A percentile compares a stretch with the other conserved stretches of the same genome.
phyloP scores from a whole-genome alignment of 2,329 filamentous ascomycete genomes.

The Ceratocystis harringtonii region DNA sequence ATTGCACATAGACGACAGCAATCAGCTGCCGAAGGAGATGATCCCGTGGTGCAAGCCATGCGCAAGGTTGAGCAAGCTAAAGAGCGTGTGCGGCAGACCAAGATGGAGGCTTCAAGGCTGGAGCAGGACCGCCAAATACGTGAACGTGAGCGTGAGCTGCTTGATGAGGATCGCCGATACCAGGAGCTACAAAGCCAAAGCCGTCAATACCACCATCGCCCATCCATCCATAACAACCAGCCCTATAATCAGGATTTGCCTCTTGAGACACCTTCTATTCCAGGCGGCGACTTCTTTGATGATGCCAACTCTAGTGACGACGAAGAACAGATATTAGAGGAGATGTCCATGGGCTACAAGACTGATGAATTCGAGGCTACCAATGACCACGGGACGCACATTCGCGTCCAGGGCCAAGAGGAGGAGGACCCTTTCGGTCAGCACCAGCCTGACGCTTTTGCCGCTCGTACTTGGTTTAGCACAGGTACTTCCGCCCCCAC shows the following conservation, averaged over 20 bases:
- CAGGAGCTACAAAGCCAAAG: slow-evolving; percentile 2
- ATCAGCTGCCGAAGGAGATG: slow-evolving; percentile 28
- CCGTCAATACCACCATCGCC: neutral
- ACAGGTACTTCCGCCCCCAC: slow-evolving; percentile 13
- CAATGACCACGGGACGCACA: neutral
- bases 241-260: neutral
- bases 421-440: neutral
- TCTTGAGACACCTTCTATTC: slow-evolving; percentile 7
- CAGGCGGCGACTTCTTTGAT: slow-evolving; percentile 35
- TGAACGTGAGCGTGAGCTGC: slow-evolving; percentile 18
- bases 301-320: slow-evolving; percentile 51
- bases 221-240: neutral
- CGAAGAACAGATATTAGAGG: slow-evolving; percentile 67
- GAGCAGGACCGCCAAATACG: slow-evolving; percentile 36
- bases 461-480: slow-evolving; percentile 15
- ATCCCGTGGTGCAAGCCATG: slow-evolving; percentile 31
- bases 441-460: neutral
- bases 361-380: slow-evolving; percentile 69
- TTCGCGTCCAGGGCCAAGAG: neutral
- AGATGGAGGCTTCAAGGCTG: slow-evolving; percentile 43
- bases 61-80: slow-evolving; percentile 60
- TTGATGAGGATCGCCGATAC: slow-evolving; percentile 25
- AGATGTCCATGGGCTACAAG: slow-evolving; percentile 71
- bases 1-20: slow-evolving; percentile 26
- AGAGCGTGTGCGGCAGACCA: slow-evolving; percentile 57